Base-by-base conservation (phyloP, 2,329 filamentous ascomycete genomes). In the Fusarium dlaminii region DNA sequence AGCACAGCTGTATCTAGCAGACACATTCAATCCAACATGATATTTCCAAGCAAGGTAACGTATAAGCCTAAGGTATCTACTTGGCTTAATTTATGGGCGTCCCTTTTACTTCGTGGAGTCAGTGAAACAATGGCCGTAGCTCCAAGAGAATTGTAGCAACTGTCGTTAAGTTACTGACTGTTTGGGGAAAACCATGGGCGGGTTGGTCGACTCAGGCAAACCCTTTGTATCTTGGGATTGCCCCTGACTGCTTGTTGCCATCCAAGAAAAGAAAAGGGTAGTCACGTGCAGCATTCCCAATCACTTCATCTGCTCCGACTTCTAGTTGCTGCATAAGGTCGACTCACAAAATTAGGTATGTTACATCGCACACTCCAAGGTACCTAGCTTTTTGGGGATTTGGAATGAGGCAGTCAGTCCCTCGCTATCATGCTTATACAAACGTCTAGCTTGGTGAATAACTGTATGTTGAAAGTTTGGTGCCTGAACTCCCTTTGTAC, bases 131-230 rank as follows among this genome's bases (percentile, higher is more conserved):
- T 24, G 8, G 22, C 4, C 11, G 15, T 6, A 17, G 49, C 32
- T 36, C 10, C 22, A 36, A 27, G 32, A 27, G 13, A 27, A 12
- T 7, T 52, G 9, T 22, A 52, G 17, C 18, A 51, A 51, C 22
- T 32, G 10, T 3, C 8, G 1, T n/a, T n/a, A n/a, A n/a, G n/a
- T n/a, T n/a, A 1, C 29, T 3, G 29, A 6, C 22, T n/a, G 15
- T 32, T 13, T n/a, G 4, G 10, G 8, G 8, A 3, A n/a, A 32
- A 3, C 8, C 15, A 32, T 7, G 22, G 22, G 6, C 8, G 3
- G 8, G 12, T 11, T 34, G 8, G 12, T 11, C 24, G 45, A 10
- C 22, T 24, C 12, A 8, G 11, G 3, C 30, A 51, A 51, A 8
- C 30, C 6, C 17, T 11, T 52, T 36, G 49, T 15, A 15, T 13